These are phyloP conservation scores for Nitzschia inconspicua DNA, from an alignment of 108 stramenopile species.

Conservation along the genomic window DNA sequence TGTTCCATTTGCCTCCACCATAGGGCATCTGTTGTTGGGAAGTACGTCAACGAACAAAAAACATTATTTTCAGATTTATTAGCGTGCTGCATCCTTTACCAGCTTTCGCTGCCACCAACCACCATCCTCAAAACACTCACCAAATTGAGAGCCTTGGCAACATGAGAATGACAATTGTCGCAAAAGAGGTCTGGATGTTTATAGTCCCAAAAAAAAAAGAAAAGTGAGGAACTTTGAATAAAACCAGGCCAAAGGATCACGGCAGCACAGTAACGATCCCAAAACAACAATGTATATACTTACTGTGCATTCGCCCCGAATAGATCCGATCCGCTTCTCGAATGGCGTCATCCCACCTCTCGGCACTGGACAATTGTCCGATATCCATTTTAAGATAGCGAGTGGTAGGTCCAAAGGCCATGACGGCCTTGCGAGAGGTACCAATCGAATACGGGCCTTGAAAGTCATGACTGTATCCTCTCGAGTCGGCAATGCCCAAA, in stretches of 20 bases:
- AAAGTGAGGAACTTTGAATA: too few relatives aligned
- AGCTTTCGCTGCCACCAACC: not conserved
- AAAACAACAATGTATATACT: too few relatives aligned
- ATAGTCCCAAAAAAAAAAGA: too few relatives aligned
- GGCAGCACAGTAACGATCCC: too few relatives aligned
- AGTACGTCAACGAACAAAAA: too few relatives aligned
- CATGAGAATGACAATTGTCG: conserved; percentile 98
- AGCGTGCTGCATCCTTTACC: not conserved
- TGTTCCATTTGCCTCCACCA: conserved; percentile 83
- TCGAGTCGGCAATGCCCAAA: conserved; percentile 89
- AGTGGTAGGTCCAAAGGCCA: conserved; percentile 78
- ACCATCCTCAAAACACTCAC: conserved; percentile 41
- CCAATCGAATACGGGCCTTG: conserved; percentile 93
- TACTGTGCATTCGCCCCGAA: conserved; percentile 90
- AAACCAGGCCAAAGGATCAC: too few relatives aligned
- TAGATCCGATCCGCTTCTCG: conserved; percentile 83
- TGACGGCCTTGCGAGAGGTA: conserved; percentile 39
- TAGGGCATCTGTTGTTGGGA: too few relatives aligned
- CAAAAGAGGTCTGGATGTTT: too few relatives aligned
- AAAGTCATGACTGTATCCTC: conserved; percentile 91
- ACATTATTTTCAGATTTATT: not conserved
- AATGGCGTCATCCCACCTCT: conserved; percentile 75
- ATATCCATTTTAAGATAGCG: conserved; percentile 51
- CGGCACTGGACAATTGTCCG: conserved; percentile 12
- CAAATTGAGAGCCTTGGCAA: conserved; percentile 84